Base-by-base conservation (phyloP, 768 basidiomycete genomes). In the Psilocybe cubensis region DNA sequence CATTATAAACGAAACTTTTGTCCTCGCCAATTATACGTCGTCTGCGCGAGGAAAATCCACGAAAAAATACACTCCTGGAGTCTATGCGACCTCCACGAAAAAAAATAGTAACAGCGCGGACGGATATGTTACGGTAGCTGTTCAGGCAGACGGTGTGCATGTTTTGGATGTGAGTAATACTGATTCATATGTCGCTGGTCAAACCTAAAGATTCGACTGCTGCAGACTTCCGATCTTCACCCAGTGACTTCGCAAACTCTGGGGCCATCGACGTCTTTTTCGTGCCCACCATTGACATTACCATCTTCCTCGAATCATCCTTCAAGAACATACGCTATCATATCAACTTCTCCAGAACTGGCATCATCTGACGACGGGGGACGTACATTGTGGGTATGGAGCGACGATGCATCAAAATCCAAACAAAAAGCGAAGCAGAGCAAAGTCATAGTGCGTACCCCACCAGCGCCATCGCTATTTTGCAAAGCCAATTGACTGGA, bases 61-160 rank as follows among this genome's bases (percentile, higher is more conserved):
- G 64, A 73, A 72, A 65, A 70, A 68, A 47, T 57, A 61, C 21
- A 46, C 59, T 20, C 58, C 58, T 24, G 62, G 63, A 17, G 60
- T 67, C n/a, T 67, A 62, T 46, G 63, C 65, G 1, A 54, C 67
- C 17, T 55, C 49, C 38, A 58, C 52, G 25, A 57, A 62, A 45
- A 60, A 58, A 59, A 66, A 59, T 51, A 35, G 54, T 52, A 65
- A 61, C 46, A 75, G 68, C 43, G 67, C 72, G 41, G 84, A 88
- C 35, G 82, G 84, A 24, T 81, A 80, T 76, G 86, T 82, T 40
- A 88, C 88, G 0, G 78, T 90, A 53, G 81, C 88, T 12, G 86
- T 79, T 11, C 89, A 91, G 58, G 82, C 80, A 60, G 89, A 93
- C 54, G 91, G 91, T 27, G 74, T 92, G 35, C 89, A 92, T 71